Conservation (phyloP, 179 eudicot genomes). For the Patellifolia procumbens region DNA sequence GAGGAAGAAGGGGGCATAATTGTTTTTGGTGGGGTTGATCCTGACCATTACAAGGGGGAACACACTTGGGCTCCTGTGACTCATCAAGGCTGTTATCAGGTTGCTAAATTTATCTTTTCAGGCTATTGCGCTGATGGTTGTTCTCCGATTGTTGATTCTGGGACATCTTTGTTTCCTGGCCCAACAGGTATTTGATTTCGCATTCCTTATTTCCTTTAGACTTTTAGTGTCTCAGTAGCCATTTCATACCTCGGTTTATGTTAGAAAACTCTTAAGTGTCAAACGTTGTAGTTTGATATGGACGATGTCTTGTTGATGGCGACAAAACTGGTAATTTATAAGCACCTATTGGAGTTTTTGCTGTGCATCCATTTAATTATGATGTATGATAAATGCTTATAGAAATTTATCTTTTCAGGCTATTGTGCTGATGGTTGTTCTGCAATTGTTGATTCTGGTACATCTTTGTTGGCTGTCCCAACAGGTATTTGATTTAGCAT, state of each 20-base stretch:
- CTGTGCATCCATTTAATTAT: conserved; percentile 4
- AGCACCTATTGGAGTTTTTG: conserved; percentile 1
- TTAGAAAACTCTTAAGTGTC: conserved; percentile 1
- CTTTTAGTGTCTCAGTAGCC: conserved; percentile 25
- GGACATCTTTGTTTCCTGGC: conserved; percentile 57
- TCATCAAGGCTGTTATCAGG: conserved; percentile 95
- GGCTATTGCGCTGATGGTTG: conserved; percentile 52
- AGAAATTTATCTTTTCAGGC: conserved; percentile 33
- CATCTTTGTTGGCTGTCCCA: conserved; percentile 58
- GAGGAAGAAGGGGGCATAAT: conserved; percentile 80
- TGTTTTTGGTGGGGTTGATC: conserved; percentile 83
- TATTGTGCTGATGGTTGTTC: conserved; percentile 51
- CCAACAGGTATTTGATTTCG: conserved; percentile 40
- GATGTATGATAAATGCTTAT: not conserved
- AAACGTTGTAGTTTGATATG: conserved; percentile 45
- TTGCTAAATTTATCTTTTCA: conserved; percentile 33
- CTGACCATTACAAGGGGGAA: conserved; percentile 69
- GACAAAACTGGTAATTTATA: conserved; percentile 42
- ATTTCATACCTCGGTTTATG: not conserved
- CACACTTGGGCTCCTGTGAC: conserved; percentile 83
- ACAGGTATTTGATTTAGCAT: conserved; percentile 32
- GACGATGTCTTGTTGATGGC: conserved; percentile 45
- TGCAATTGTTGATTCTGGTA: conserved; percentile 56
- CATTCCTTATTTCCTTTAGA: not conserved
- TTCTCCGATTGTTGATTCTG: conserved; percentile 56